Conservation (phyloP, 176 grass and related monocot genomes). For the Bromus sterilis region DNA sequence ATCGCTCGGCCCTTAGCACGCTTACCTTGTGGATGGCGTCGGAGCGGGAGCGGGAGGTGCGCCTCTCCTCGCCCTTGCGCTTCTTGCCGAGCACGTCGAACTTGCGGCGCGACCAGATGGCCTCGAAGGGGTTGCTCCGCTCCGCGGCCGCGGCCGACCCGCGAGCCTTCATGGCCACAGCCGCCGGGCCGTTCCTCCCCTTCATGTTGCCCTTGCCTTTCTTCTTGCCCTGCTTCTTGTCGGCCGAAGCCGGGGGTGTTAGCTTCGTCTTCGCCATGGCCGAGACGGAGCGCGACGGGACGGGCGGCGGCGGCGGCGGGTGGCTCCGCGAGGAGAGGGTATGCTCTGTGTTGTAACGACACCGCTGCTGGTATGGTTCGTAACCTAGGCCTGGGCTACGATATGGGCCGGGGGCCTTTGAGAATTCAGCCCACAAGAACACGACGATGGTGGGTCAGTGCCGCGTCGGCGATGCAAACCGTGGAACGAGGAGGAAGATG, state of each 20-base stretch:
- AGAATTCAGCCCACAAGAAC: too few relatives aligned
- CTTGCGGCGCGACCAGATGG: slow-evolving; percentile 92
- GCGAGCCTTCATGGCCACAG: slow-evolving; percentile 44
- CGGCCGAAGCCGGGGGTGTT: background rate
- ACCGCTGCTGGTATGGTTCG: background rate
- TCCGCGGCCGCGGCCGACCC: slow-evolving; percentile 1
- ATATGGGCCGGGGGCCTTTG: too few relatives aligned
- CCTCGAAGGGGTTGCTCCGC: slow-evolving; percentile 75
- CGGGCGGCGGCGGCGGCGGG: too few relatives aligned
- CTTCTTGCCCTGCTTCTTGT: slow-evolving; percentile 9
- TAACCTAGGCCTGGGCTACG: background rate
- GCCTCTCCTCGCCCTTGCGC: slow-evolving; percentile 84
- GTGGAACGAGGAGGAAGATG: too few relatives aligned
- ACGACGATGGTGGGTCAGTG: too few relatives aligned
- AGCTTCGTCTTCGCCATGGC: slow-evolving; percentile 49
- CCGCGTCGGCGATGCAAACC: too few relatives aligned
- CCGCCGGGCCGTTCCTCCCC: slow-evolving; percentile 22
- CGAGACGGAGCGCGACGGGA: background rate
- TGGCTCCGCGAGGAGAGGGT: background rate
- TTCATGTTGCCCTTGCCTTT: slow-evolving; percentile 44
- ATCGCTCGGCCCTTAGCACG: background rate
- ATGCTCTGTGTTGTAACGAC: background rate
- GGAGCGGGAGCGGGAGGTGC: slow-evolving; percentile 58
- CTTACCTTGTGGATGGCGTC: slow-evolving; percentile 76
- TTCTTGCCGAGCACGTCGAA: slow-evolving; percentile 91